Base-by-base conservation (phyloP, 805 yeast species). In the Clavispora asparagi region DNA sequence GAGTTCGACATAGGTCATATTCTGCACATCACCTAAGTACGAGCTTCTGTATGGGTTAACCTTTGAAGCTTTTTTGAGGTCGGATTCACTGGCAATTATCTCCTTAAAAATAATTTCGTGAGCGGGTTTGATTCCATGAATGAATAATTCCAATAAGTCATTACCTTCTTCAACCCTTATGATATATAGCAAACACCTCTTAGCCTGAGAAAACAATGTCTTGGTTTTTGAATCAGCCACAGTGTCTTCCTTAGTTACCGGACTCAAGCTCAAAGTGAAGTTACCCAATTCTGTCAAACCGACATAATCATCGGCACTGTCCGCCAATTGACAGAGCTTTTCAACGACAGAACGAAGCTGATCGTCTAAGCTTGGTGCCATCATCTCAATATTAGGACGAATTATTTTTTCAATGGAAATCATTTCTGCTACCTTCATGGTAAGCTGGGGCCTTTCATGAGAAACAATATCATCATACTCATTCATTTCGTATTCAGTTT, bases 141-240 rank as follows among this genome's bases (percentile, higher is more conserved):
- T 73, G 42, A 89, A 63, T 44, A 88, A 65, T 42, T 86, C 92
- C 45, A 84, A 76, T 40, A 92, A 72, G 51, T 81, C 83, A 1
- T 77, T 70, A 25, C 82, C 82, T 12, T 79, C 78, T 68, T 94
- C 97, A 6, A 94, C 87, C 53, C 90, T 82, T 51, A 91, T 80
- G 57, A 92, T 81, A 59, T 89, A 89, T 13, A 85, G 67, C n/a
- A 91, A 68, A 54, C 90, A 85, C 51, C 96, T 72, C 62, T 92
- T 92, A 0, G 86, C 89, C 58, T 88, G 90, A 44, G 88, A 76
- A 56, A 84, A 70, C 28, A 87, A 65, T 6, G 85, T 69, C 43
- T 77, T 77, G 33, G 76, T 64, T 57, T 81, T 83, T 1, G 82
- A 76, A 43, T 85, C 87, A 6, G 71, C 71, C 17, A 74, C 55